Base-by-base conservation (phyloP, 495 filamentous ascomycete species). In the Penicillium maclennaniae region DNA sequence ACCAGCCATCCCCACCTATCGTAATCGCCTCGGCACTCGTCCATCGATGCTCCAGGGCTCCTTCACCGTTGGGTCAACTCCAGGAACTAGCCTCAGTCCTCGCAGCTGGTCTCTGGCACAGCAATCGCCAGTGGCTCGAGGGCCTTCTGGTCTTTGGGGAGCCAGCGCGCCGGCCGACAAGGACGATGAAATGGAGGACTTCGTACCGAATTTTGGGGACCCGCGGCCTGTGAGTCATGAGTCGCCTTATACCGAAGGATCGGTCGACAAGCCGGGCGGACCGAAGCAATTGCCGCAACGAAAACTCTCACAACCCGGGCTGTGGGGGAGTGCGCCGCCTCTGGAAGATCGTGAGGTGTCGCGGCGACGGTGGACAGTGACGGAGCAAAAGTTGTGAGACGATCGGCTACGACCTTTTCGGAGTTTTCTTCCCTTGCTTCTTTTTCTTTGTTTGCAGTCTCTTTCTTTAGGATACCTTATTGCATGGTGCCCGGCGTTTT, bases 301-400 rank as follows among this genome's bases (percentile, higher is more conserved):
- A 38, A 70, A 69, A 0, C 45, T 52, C 9, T 72, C 69, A 6
- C 73, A 78, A 42, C 67, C 70, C 8, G 73, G 75, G 12, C 66
- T 78, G 8, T 78, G 75, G 75, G 67, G 72, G 3, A 69, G 72
- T 55, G 67, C 65, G 2, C 62, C 61, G 10, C 26, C 69, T n/a
- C 55, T 66, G 50, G 65, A 66, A 43, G 69, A 69, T 41, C 65
- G 62, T n/a, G 67, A 73, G 12, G 34, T 54, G 19, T 55, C 67
- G 25, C 68, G 69, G 43, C 69, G 75, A 28, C 67, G 75, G 46
- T 78, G 75, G 75, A 75, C 75, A 4, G 66, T 78, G 41, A 59
- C 69, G 7, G 74, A 77, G 52, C 67, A 69, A 27, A 71, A 71
- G 25, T 48, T 67, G 31, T 73, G 56, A 71, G 17, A 12, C 2